Evolutionary conservation across 1,284 basidiomycete genomes (phyloP).

Genomic region (Puccinia triticina): DNA sequence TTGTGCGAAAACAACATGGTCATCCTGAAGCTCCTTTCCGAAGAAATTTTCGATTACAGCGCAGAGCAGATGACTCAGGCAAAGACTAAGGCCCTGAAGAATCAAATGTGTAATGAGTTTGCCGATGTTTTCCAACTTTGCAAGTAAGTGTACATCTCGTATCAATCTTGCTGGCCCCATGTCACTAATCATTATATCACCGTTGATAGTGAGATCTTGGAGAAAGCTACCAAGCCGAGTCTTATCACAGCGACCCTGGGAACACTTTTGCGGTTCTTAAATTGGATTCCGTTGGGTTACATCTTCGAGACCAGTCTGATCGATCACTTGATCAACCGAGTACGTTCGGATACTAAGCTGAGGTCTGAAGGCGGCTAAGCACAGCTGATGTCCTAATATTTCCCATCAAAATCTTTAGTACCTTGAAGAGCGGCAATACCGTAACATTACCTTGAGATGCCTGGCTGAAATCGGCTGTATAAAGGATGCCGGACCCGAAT

Average conservation of each 20-base stretch:
- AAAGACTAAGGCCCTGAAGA: slow-evolving; percentile 96
- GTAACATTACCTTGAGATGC: slow-evolving; percentile 96
- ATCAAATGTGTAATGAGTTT: slow-evolving; percentile 96
- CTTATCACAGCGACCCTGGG: slow-evolving; percentile 94
- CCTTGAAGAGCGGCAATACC: slow-evolving; percentile 93
- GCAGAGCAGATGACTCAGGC: slow-evolving; percentile 98
- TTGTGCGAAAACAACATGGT: slow-evolving; percentile 99
- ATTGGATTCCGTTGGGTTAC: slow-evolving; percentile 99
- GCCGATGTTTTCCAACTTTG: slow-evolving; percentile 65
- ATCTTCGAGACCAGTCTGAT: slow-evolving; percentile 99
- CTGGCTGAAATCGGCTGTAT: slow-evolving; percentile 89
- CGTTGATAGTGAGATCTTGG: slow-evolving; percentile 81
- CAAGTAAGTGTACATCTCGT: slow-evolving; percentile 36
- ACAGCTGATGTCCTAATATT: not conserved
- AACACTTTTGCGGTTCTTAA: slow-evolving; percentile 92
- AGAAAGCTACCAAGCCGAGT: slow-evolving; percentile 95
- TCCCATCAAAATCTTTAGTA: slow-evolving; percentile 67
- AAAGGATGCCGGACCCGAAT: slow-evolving; percentile 94
- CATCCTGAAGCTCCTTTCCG: slow-evolving; percentile 93
- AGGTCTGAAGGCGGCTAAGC: not conserved
- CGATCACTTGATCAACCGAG: slow-evolving; percentile 73
- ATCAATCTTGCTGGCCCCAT: slow-evolving; percentile 67
- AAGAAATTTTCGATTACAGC: slow-evolving; percentile 99
- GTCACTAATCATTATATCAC: slow-evolving; percentile 56
- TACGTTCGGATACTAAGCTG: not conserved